phyloP scores from a whole-genome alignment of 495 filamentous ascomycete genomes.

The Staphylotrichum longicolle region DNA sequence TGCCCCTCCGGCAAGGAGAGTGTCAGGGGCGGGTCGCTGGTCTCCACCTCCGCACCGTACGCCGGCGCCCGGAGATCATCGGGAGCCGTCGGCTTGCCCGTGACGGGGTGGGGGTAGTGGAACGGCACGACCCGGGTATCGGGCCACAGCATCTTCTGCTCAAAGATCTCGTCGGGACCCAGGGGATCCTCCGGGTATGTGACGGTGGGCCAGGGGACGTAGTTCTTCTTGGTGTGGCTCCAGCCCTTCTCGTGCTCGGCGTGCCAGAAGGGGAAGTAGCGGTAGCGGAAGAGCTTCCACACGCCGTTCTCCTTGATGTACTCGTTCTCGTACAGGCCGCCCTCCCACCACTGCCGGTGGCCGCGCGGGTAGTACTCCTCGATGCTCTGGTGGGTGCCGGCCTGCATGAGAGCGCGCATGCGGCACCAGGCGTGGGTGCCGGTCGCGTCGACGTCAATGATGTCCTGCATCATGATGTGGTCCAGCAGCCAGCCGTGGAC shows the following conservation, averaged over 20 bases:
- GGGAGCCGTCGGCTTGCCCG: slow-evolving; percentile 41
- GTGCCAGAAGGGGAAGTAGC: slow-evolving; percentile 59
- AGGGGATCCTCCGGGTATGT: slow-evolving; percentile 48
- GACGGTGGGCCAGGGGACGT: slow-evolving; percentile 47
- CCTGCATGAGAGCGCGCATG: slow-evolving; percentile 56
- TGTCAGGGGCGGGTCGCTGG: slow-evolving; percentile 43
- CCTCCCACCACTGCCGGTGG: slow-evolving; percentile 56
- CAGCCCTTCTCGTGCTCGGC: slow-evolving; percentile 53
- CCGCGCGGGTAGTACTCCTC: slow-evolving; percentile 49
- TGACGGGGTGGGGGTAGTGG: slow-evolving; percentile 56
- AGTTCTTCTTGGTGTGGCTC: slow-evolving; percentile 52
- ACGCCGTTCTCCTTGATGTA: slow-evolving; percentile 57
- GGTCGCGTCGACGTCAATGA: slow-evolving; percentile 46
- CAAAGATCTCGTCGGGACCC: slow-evolving; percentile 54
- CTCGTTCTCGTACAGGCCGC: slow-evolving; percentile 59
- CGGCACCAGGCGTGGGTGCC: slow-evolving; percentile 52
- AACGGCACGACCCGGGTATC: slow-evolving; percentile 56
- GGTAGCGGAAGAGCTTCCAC: slow-evolving; percentile 55
- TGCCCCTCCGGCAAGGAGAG: slow-evolving; percentile 44
- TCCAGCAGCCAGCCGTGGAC: slow-evolving; percentile 56
- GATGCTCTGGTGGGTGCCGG: slow-evolving; percentile 51
- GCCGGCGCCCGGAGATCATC: slow-evolving; percentile 51
- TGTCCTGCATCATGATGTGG: slow-evolving; percentile 57
- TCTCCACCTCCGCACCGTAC: slow-evolving; percentile 41
- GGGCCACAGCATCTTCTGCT: slow-evolving; percentile 55